Evolutionary conservation across 148 eudicot genomes (phyloP).

Genomic region (Pharnaceum exiguum): DNA sequence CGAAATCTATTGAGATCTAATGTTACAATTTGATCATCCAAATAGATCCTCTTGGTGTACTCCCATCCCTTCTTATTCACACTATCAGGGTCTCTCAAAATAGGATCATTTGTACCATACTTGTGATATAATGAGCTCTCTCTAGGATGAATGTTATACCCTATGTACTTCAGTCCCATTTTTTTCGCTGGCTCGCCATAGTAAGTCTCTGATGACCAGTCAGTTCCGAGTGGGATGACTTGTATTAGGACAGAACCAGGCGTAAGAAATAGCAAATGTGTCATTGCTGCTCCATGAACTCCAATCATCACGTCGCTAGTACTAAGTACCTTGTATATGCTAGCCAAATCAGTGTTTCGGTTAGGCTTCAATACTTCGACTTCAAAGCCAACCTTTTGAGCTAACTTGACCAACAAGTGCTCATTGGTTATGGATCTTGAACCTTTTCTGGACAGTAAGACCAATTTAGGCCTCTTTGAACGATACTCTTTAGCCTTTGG

Average conservation of each 20-base stretch:
- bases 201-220: slow-evolving; percentile 81
- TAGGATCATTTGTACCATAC: slow-evolving; percentile 47
- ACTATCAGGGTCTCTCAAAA: slow-evolving; percentile 58
- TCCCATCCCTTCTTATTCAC: slow-evolving; percentile 76
- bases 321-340: slow-evolving; percentile 46
- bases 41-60: slow-evolving; percentile 66
- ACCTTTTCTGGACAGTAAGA: slow-evolving; percentile 56
- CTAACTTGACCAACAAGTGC: slow-evolving; percentile 49
- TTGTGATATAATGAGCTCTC: slow-evolving; percentile 82
- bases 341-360: slow-evolving; percentile 50
- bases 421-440: slow-evolving; percentile 70
- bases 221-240: slow-evolving; percentile 74
- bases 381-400: slow-evolving; percentile 54
- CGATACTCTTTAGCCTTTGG: neutral
- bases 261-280: slow-evolving; percentile 70
- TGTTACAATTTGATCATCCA: slow-evolving; percentile 61
- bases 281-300: slow-evolving; percentile 93
- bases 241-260: slow-evolving; percentile 60
- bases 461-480: slow-evolving; percentile 46
- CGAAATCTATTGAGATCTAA: slow-evolving; percentile 56
- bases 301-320: slow-evolving; percentile 77
- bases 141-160: slow-evolving; percentile 50
- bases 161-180: slow-evolving; percentile 62
- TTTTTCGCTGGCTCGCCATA: slow-evolving; percentile 72
- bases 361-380: slow-evolving; percentile 52